Evolutionary conservation across 2,329 filamentous ascomycete genomes (phyloP).

Genomic region (Ceratocystis cubensis): DNA sequence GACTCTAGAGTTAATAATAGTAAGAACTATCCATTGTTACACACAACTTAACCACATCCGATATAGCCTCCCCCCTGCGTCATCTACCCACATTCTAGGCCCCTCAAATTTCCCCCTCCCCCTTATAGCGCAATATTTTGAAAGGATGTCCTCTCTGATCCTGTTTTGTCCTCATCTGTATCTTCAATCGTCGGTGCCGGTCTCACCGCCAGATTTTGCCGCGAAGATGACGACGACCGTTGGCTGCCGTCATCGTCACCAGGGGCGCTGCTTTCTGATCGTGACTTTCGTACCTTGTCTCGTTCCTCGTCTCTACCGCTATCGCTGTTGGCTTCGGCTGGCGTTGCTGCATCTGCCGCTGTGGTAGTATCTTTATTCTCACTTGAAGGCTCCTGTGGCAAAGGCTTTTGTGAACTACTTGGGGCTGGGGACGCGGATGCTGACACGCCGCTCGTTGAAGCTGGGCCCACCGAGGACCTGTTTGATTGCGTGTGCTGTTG

Average conservation of each 20-base stretch:
- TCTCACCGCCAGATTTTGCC: slow-evolving; percentile 32
- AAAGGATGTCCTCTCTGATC: slow-evolving; percentile 14
- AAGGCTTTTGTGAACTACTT: slow-evolving; percentile 25
- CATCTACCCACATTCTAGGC: not conserved
- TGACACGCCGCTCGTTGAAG: slow-evolving; percentile 14
- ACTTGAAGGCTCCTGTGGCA: slow-evolving; percentile 20
- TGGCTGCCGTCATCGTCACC: slow-evolving; percentile 25
- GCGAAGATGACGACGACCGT: slow-evolving; percentile 29
- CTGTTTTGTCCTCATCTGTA: slow-evolving; percentile 10
- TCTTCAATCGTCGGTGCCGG: slow-evolving; percentile 12
- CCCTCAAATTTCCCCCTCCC: not conserved
- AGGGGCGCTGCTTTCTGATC: slow-evolving; percentile 19
- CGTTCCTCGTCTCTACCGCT: not conserved
- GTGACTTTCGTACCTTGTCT: not conserved
- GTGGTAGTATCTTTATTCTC: slow-evolving; percentile 22
- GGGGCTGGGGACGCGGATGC: slow-evolving; percentile 22
- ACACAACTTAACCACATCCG: not conserved
- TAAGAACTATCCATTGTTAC: not conserved
- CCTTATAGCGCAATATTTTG: slow-evolving; percentile 19
- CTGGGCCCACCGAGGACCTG: slow-evolving; percentile 26
- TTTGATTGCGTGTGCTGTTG: slow-evolving; percentile 20
- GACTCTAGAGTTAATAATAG: not conserved
- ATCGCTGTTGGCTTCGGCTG: not conserved
- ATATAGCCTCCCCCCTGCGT: not conserved
- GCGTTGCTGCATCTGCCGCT: not conserved